Conservation (phyloP, 352 stramenopile genomes). For the Globisporangium lucens region DNA sequence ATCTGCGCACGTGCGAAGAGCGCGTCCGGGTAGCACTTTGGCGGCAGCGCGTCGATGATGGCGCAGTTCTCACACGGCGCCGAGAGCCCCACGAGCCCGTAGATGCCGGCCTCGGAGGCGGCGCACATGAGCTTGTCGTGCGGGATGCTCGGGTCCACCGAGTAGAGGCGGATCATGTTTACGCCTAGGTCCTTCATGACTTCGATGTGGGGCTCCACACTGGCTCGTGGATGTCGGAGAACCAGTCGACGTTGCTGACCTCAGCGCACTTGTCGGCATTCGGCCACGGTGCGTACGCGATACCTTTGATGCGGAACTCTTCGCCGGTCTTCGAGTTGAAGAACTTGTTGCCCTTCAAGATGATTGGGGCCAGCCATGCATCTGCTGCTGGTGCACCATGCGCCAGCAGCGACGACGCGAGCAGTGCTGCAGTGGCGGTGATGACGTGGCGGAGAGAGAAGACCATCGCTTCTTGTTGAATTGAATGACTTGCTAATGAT, state of each 20-base stretch:
- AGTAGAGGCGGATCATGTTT: slow-evolving; percentile 70
- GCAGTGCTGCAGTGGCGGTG: background rate
- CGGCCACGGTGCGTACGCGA: slow-evolving; percentile 61
- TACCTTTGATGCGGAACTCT: slow-evolving; percentile 58
- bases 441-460: background rate
- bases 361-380: slow-evolving; percentile 21
- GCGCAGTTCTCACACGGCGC: slow-evolving; percentile 34
- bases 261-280: slow-evolving; percentile 38
- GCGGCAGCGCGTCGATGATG: slow-evolving; percentile 23
- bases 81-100: slow-evolving; percentile 42
- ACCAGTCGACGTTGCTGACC: slow-evolving; percentile 51
- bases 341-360: slow-evolving; percentile 64
- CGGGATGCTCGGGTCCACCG: slow-evolving; percentile 45
- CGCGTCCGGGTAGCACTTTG: slow-evolving; percentile 41
- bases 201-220: slow-evolving; percentile 47
- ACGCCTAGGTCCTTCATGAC: slow-evolving; percentile 56
- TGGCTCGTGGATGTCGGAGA: slow-evolving; percentile 39
- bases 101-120: slow-evolving; percentile 39
- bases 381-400: background rate
- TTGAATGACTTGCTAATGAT: background rate
- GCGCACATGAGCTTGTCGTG: slow-evolving; percentile 78
- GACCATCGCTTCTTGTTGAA: background rate
- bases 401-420: background rate
- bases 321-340: slow-evolving; percentile 44
- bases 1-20: slow-evolving; percentile 41